phyloP scores from a whole-genome alignment of 2,329 filamentous ascomycete species.

The Trichophyton verrucosum region DNA sequence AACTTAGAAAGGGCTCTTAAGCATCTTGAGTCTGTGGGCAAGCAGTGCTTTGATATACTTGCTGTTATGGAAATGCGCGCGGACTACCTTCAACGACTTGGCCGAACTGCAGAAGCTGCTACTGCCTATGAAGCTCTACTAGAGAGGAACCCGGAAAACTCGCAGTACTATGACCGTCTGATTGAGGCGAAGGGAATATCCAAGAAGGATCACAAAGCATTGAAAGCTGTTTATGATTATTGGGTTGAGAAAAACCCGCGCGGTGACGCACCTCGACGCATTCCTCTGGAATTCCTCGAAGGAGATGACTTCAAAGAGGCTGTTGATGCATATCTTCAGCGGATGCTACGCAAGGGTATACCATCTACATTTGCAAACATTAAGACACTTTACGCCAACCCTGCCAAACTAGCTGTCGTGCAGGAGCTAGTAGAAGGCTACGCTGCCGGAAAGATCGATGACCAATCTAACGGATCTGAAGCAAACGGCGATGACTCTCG shows the following conservation, averaged over 20 bases:
- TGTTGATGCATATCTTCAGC: slow-evolving; percentile 64
- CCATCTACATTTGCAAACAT: slow-evolving; percentile 95
- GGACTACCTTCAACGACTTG: slow-evolving; percentile 68
- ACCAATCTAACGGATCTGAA: slow-evolving; percentile 38
- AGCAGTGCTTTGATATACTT: slow-evolving; percentile 68
- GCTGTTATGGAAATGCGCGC: slow-evolving; percentile 77
- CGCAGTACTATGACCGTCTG: slow-evolving; percentile 71
- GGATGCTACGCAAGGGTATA: slow-evolving; percentile 83
- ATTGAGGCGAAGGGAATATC: slow-evolving; percentile 55
- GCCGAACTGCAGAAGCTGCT: slow-evolving; percentile 63
- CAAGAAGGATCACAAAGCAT: slow-evolving; percentile 47
- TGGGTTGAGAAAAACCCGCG: slow-evolving; percentile 71
- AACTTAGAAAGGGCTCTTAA: slow-evolving; percentile 72
- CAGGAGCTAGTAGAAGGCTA: slow-evolving; percentile 69
- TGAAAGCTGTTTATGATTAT: slow-evolving; percentile 65
- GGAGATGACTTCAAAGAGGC: slow-evolving; percentile 69
- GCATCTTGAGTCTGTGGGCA: slow-evolving; percentile 66
- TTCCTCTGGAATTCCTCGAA: slow-evolving; percentile 79
- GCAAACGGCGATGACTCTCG: slow-evolving; percentile 42
- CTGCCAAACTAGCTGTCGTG: slow-evolving; percentile 64
- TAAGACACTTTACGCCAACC: slow-evolving; percentile 76
- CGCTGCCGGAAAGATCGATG: slow-evolving; percentile 42
- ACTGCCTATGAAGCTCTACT: slow-evolving; percentile 69
- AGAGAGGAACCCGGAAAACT: slow-evolving; percentile 77
- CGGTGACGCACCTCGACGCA: slow-evolving; percentile 69